Evolutionary conservation across 441 rosid genomes (phyloP).

Genomic region (Hura crepitans): DNA sequence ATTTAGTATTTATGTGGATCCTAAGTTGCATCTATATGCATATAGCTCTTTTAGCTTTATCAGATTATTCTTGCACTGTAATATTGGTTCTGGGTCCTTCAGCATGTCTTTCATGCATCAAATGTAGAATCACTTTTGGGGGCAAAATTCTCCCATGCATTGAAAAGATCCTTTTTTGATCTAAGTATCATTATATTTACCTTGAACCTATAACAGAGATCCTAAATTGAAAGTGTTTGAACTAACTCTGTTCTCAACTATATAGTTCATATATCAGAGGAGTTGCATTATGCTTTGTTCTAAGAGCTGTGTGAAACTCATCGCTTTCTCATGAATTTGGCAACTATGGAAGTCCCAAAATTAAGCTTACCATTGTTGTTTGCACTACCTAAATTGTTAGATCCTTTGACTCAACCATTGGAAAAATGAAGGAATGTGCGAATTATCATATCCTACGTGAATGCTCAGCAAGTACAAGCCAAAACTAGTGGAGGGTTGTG

Average conservation of each 20-base stretch:
- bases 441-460: not conserved
- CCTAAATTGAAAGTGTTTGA: not conserved
- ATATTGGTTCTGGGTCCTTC: no score
- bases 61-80: no score
- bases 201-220: no score
- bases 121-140: no score
- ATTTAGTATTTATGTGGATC: not conserved
- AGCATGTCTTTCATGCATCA: no score
- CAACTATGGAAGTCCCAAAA: not conserved
- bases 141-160: no score
- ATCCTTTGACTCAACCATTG: not conserved
- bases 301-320: not conserved
- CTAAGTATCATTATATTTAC: no score
- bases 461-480: not conserved
- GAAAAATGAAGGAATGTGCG: not conserved
- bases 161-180: no score
- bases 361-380: not conserved
- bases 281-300: not conserved
- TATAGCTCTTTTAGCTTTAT: no score
- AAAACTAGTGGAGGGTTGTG: not conserved
- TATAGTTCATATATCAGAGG: not conserved
- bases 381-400: not conserved
- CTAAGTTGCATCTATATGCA: no score
- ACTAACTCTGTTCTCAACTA: not conserved
- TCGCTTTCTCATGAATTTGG: not conserved